These are phyloP conservation scores for Microdochium trichocladiopsis DNA, from an alignment of 2,329 filamentous ascomycete species.

Conservation along the genomic window DNA sequence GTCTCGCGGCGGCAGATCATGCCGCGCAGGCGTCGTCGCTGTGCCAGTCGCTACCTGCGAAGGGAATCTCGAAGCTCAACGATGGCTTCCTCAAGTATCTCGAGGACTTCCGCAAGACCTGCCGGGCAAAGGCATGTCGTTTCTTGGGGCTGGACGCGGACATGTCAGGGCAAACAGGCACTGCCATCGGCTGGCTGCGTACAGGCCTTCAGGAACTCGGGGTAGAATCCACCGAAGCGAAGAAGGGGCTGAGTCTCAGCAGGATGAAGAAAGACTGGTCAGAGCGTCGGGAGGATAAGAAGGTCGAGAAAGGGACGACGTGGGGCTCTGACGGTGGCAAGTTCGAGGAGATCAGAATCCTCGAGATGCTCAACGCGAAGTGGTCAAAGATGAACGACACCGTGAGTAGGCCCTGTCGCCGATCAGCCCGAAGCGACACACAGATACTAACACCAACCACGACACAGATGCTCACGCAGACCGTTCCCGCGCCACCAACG, in stretches of 20 bases:
- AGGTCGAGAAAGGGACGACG: conserved; percentile 62
- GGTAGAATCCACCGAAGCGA: conserved; percentile 42
- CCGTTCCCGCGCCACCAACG: conserved; percentile 63
- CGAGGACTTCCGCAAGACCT: conserved; percentile 66
- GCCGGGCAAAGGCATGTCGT: conserved; percentile 77
- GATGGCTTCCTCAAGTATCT: conserved; percentile 65
- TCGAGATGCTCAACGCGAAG: conserved; percentile 81
- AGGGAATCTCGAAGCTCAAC: conserved; percentile 45
- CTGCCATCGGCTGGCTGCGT: conserved; percentile 78
- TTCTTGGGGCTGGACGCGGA: conserved; percentile 92
- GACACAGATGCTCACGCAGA: conserved; percentile 68
- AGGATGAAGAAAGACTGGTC: conserved; percentile 60
- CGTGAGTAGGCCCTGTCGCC: conserved; percentile 39
- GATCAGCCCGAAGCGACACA: background rate
- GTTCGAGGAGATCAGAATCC: conserved; percentile 75
- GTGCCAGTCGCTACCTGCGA: conserved; percentile 27
- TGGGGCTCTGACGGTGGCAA: conserved; percentile 84
- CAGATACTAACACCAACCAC: conserved; percentile 5
- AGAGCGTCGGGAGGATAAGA: conserved; percentile 73
- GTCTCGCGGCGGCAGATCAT: conserved; percentile 82
- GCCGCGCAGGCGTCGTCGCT: conserved; percentile 62
- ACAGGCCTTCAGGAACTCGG: conserved; percentile 73
- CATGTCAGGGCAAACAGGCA: conserved; percentile 70
- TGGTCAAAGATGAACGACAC: conserved; percentile 94
- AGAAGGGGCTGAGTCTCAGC: conserved; percentile 40